Evolutionary conservation across 2,329 filamentous ascomycete genomes (phyloP).

Genomic region (Diaporthe longicolla): DNA sequence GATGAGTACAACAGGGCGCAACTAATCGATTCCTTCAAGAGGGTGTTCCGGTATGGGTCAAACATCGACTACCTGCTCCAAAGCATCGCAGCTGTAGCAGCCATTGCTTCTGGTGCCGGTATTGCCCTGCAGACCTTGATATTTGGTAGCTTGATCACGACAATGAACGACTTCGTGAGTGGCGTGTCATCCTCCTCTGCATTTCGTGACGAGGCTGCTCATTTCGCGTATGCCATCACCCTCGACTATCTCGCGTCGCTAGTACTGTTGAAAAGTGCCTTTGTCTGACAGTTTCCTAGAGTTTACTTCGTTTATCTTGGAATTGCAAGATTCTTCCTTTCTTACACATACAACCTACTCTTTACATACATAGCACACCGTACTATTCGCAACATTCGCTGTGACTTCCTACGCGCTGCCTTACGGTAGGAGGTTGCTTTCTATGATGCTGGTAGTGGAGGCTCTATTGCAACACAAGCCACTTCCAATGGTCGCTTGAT

Average conservation of each 20-base stretch:
- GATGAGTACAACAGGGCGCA: no score
- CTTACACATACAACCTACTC: background rate
- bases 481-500: background rate
- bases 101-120: background rate
- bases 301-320: conserved; percentile 13
- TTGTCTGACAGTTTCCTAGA: background rate
- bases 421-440: conserved; percentile 14
- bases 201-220: background rate
- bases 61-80: background rate
- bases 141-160: conserved; percentile 15
- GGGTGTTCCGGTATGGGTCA: background rate
- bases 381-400: background rate
- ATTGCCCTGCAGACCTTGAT: conserved; percentile 13
- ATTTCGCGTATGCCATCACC: background rate
- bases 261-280: background rate
- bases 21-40: background rate
- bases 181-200: background rate
- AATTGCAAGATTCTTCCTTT: background rate
- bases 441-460: background rate
- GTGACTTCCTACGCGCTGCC: background rate
- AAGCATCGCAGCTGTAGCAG: background rate
- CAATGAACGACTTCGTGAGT: background rate
- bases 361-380: background rate
- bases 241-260: background rate
- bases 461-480: background rate